Base-by-base conservation (phyloP, 169 alveolate species). In the Cryptosporidium ubiquitum region DNA sequence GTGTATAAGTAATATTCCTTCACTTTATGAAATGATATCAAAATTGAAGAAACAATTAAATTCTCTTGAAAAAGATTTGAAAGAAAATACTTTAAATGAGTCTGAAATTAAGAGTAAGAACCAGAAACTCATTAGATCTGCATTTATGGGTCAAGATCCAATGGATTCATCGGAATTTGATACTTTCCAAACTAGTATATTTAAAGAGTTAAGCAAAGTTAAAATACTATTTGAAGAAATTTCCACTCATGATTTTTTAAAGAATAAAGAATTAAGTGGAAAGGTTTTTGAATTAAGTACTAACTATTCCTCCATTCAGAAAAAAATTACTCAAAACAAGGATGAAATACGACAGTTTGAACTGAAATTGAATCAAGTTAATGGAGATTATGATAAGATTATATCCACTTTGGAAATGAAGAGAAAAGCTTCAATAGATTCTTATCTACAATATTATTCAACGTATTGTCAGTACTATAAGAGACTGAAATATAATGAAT, bases 1-100 rank as follows among this genome's bases (percentile, higher is more conserved):
- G 69, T 79, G 89, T 40, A 47, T 79, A n/a, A 40, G 66, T 20
- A 79, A 61, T 66, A 20, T 79, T 23, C 89, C 89, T 26, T 35
- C 66, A 3, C 23, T 79, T 12, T 29, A 60, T 18, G 51, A 64
- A 5, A 60, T 39, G 23, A 61, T 79, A 42, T 37, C 29, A 0
- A 60, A 42, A 4, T 44, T 79, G 40, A 40, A 44, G 39, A 61
- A 61, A 6, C 20, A 10, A 2, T n/a, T 61, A 9, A n/a, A 6
- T 1, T 23, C 1, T 26, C 58, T 61, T 5, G 39, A 79, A n/a
- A 42, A 23, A n/a, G 79, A 79, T 12, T 29, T 79, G 35, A 44
- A 42, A 23, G 58, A 26, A 39, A 61, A 61, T 33, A 42, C 35
- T 37, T 79, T 79, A 31, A 52, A 47, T n/a, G 51, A 40, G 26